Evolutionary conservation across 1,284 basidiomycete species (phyloP), one percentile per base, ranked within the genome.

Genomic region (Ustanciosporium gigantosporum): DNA sequence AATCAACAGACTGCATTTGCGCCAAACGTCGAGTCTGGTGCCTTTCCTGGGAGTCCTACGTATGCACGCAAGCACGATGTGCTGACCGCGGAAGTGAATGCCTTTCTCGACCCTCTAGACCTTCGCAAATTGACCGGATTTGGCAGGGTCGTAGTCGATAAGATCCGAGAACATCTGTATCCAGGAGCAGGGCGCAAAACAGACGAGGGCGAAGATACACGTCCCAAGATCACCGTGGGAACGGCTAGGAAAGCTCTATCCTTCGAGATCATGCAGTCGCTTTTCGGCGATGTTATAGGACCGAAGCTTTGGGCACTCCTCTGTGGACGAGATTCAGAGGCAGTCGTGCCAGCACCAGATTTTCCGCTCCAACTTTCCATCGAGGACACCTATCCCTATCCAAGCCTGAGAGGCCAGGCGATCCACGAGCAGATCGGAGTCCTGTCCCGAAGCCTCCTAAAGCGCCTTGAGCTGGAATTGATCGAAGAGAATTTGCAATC

Each of bases 361-460:
- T 78, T 66, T 36, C 78, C 79, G 3, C 46, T 60, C 0, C 77
- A 78, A 44, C 74, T 79, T 27, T 71, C 70, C 22, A 72, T 79
- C 17, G 79, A 80, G 41, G 78, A 80, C 43, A 74, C 72, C 3
- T 76, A 65, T 39, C 57, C 60, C 2, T 72, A 52, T 19, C 53
- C 57, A 8, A 58, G 66, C 31, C 34, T 70, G 8, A 41, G 53
- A 1, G 59, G 47, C 14, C 31, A 51, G 4, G 48, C 53, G 5
- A 56, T 65, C 6, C 50, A 66, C 13, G 23, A 24, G 9, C 53
- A 73, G 39, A 53, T 73, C 29, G 2, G 36, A 3, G 36, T 47
- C 11, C 51, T 75, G 2, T 49, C 58, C 0, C 22, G 42, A 5
- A 62, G 66, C 3, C 57, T 75, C 5, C 39, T 75, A 13, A 32